These are phyloP conservation scores for Claviceps pazoutovae DNA, from an alignment of 2,329 filamentous ascomycete genomes.

Conservation along the genomic window DNA sequence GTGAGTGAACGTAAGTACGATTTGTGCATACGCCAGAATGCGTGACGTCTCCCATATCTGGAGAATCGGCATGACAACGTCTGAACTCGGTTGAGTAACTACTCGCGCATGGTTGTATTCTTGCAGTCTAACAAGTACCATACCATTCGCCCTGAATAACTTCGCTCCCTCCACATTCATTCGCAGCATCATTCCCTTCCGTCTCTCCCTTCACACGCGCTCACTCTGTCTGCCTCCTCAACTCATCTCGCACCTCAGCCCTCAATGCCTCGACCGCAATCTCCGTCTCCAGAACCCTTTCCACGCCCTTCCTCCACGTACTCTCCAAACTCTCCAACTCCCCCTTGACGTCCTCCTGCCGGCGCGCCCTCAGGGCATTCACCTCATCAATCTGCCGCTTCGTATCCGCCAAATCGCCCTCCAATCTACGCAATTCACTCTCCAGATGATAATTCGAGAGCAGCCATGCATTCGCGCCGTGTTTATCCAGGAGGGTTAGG, in stretches of 20 bases:
- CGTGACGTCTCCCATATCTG: no score
- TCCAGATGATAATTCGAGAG: conserved; percentile 72
- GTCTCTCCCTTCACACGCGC: not conserved
- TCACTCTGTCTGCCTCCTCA: conserved; percentile 23
- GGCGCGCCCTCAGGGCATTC: conserved; percentile 52
- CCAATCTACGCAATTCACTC: conserved; percentile 46
- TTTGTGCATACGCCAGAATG: no score
- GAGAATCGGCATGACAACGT: no score
- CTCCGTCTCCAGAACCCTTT: conserved; percentile 72
- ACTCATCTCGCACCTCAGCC: conserved; percentile 50
- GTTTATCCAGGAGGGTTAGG: conserved; percentile 61
- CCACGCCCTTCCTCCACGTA: conserved; percentile 66
- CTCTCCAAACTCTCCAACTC: conserved; percentile 65
- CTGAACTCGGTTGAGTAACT: no score
- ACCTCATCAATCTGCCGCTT: conserved; percentile 59
- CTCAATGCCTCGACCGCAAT: conserved; percentile 64
- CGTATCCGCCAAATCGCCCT: conserved; percentile 57
- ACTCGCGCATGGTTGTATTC: no score
- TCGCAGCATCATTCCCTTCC: no score
- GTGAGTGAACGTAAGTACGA: no score
- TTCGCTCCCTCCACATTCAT: no score
- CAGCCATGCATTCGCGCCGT: conserved; percentile 86
- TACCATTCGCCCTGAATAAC: no score
- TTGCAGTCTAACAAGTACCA: no score
- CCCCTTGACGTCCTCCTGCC: conserved; percentile 56